Evolutionary conservation across 495 filamentous ascomycete species (phyloP).

Genomic region (Penicillium canescens): DNA sequence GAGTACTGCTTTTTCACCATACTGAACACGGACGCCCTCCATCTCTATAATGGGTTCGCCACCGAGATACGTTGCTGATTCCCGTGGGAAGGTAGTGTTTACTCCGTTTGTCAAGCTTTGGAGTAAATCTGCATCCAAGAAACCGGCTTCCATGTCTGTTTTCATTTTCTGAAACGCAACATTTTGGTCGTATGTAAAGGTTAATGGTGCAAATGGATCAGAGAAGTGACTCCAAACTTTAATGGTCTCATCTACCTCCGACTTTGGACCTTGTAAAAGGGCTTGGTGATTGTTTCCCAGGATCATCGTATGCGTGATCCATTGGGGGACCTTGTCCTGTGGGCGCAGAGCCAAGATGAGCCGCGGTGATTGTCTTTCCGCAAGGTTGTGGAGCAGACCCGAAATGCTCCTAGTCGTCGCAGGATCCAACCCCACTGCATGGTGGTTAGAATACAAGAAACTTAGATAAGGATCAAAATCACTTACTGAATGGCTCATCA

Average conservation of each 20-base stretch:
- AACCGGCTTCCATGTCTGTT: constrained; percentile 21
- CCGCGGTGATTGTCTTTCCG: constrained; percentile 62
- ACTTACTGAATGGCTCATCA: constrained; percentile 88
- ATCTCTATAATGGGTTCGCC: constrained; percentile 81
- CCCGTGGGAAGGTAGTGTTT: not conserved
- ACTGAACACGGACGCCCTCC: constrained; percentile 75
- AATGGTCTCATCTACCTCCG: constrained; percentile 19
- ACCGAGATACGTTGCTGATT: constrained; percentile 1
- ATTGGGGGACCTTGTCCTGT: constrained; percentile 82
- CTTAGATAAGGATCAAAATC: not conserved
- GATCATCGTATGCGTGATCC: constrained; percentile 81
- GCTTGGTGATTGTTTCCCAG: constrained; percentile 62
- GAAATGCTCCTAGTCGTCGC: constrained; percentile 69
- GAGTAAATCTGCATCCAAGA: constrained; percentile 32
- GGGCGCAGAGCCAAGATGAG: constrained; percentile 77
- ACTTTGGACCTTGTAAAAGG: constrained; percentile 34
- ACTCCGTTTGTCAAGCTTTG: constrained; percentile 21
- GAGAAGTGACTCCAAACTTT: constrained; percentile 25
- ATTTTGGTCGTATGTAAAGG: not conserved
- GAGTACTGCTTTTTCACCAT: constrained; percentile 73
- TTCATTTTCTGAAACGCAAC: constrained; percentile 11
- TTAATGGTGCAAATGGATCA: not conserved
- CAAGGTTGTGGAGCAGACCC: constrained; percentile 63
- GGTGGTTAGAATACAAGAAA: not conserved
- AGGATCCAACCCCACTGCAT: constrained; percentile 82